A percentile compares a stretch with the other conserved stretches of the same genome.
These are phyloP conservation scores for Phyllosticta citriasiana DNA, from an alignment of 2,329 filamentous ascomycete genomes.

Conservation along the genomic window DNA sequence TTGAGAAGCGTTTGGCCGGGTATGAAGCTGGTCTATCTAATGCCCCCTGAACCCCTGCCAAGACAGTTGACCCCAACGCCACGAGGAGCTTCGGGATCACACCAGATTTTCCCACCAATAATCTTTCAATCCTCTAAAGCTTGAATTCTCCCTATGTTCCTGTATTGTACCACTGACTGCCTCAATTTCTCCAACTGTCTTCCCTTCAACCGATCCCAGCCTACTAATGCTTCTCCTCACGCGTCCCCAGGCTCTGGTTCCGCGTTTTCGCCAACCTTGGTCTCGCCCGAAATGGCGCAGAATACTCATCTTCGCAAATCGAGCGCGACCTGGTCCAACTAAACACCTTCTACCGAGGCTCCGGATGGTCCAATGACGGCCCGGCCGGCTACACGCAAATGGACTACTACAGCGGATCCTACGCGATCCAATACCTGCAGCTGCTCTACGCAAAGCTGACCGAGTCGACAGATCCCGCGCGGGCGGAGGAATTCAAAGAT, in stretches of 20 bases:
- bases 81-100: background rate
- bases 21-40: background rate
- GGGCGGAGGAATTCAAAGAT: constrained; percentile 59
- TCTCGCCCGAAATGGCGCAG: constrained; percentile 62
- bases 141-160: background rate
- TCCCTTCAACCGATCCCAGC: constrained; percentile 35
- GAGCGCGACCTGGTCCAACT: constrained; percentile 69
- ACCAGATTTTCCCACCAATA: background rate
- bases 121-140: background rate
- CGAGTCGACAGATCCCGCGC: constrained; percentile 51
- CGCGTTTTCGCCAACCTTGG: constrained; percentile 75
- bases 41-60: background rate
- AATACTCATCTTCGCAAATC: constrained; percentile 58
- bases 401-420: constrained; percentile 77
- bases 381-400: constrained; percentile 72
- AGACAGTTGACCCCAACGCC: no score
- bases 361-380: constrained; percentile 74
- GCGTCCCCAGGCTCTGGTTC: constrained; percentile 53
- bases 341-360: constrained; percentile 72
- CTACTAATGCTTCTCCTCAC: constrained; percentile 33
- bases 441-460: constrained; percentile 66
- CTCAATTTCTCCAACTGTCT: background rate
- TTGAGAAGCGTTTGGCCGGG: constrained; percentile 1
- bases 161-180: background rate
- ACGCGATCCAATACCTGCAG: constrained; percentile 73